Conservation (phyloP, 1,284 basidiomycete genomes). For the Melanopsichium pennsylvanicum region DNA sequence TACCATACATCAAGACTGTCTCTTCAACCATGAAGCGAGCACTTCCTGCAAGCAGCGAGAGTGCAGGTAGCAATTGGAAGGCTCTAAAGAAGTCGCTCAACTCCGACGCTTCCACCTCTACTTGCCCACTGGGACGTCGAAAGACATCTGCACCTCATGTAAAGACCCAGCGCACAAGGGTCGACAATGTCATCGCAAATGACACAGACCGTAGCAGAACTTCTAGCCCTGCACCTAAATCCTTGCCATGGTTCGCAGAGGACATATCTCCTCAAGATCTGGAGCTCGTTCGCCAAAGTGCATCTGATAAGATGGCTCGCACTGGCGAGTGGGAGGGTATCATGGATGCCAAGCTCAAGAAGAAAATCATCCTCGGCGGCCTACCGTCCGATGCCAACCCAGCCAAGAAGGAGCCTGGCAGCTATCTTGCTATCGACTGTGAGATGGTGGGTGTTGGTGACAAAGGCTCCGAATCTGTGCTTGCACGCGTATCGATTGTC, state of each 20-base stretch:
- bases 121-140: neutral
- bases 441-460: constrained; percentile 97
- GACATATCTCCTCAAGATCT: constrained; percentile 59
- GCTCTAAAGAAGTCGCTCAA: constrained; percentile 48
- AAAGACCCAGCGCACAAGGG: constrained; percentile 9
- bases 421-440: constrained; percentile 86
- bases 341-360: constrained; percentile 47
- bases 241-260: constrained; percentile 61
- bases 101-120: constrained; percentile 16
- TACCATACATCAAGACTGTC: too few species aligned
- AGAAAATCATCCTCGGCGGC: constrained; percentile 50
- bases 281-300: constrained; percentile 42
- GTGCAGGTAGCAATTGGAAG: constrained; percentile 61
- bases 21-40: constrained; percentile 33
- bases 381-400: constrained; percentile 21
- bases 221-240: constrained; percentile 20
- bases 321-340: constrained; percentile 52
- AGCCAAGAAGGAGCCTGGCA: constrained; percentile 70
- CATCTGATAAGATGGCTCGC: constrained; percentile 29
- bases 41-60: neutral
- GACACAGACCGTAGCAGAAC: constrained; percentile 11
- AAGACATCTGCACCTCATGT: neutral
- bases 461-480: constrained; percentile 79
- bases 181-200: neutral
- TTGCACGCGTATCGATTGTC: constrained; percentile 90